phyloP scores from a whole-genome alignment of 371 early-diverging fungal genomes.

The Apophysomyces ossiformis region DNA sequence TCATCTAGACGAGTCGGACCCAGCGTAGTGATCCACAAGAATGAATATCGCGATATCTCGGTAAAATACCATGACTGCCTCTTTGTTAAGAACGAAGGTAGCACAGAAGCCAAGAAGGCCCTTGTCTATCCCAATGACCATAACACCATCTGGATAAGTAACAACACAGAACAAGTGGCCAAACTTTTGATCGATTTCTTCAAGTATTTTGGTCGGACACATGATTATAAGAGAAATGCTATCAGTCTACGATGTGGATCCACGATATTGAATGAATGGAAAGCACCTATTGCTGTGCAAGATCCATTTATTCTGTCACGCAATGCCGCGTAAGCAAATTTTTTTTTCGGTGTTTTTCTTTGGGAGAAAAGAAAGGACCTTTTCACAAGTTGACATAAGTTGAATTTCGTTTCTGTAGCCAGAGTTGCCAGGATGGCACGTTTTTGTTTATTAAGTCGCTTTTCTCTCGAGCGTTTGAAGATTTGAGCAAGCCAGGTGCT shows the following conservation, averaged over 20 bases:
- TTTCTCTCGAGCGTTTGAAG: too few species aligned
- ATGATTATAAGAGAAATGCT: not conserved
- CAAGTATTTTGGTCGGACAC: constrained; percentile 3
- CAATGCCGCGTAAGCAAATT: constrained; percentile 29
- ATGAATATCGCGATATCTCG: not conserved
- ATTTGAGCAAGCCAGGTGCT: too few species aligned
- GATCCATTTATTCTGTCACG: constrained; percentile 23
- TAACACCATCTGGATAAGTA: not conserved
- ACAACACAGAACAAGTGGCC: not conserved
- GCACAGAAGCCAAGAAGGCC: not conserved
- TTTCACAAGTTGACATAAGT: too few species aligned
- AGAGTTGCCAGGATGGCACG: too few species aligned
- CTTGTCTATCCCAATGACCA: not conserved
- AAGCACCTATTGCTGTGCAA: constrained; percentile 7
- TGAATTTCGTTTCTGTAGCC: too few species aligned
- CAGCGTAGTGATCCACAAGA: not conserved
- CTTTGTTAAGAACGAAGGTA: not conserved
- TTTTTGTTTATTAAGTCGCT: too few species aligned
- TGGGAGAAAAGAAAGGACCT: too few species aligned
- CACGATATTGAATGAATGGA: not conserved
- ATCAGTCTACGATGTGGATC: not conserved
- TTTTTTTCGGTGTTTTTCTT: too few species aligned
- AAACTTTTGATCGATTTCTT: constrained; percentile 17
- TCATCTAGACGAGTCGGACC: not conserved
- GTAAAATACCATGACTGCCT: constrained; percentile 17